Evolutionary conservation across 305 asterid species (phyloP), one percentile per base, ranked within the genome.

Genomic region (Solanum hybrid): DNA sequence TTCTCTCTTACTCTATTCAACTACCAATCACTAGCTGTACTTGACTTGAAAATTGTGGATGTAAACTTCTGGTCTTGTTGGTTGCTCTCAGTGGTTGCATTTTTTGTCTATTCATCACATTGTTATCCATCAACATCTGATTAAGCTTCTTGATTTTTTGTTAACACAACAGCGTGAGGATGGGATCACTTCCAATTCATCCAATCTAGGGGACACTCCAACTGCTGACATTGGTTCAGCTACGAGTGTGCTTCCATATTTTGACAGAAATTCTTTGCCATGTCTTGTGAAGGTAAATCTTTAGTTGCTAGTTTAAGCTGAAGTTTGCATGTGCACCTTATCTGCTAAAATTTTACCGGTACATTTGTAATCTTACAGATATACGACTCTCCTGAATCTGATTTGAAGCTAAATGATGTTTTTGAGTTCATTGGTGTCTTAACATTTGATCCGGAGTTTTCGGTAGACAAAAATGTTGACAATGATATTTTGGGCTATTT

Each of bases 401-500:
- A 94, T 61, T 78, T 97, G 94, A 96, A 95, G 95, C 93, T 97
- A 82, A 97, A 96, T 93, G 99, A 95, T 89, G 95, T 97, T 92
- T 95, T 95, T 90, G 99, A 97, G 95, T 97, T 97, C 90, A 93
- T 97, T 86, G 98, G 99, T 72, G 89, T 97, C 94, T 93, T 95
- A 91, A 95, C 96, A 87, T 95, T 90, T 81, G 98, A 96, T 88
- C 87, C 94, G 8, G 99, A 95, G 36, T 91, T 93, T 85, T 68
- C 92, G 32, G 79, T 57, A 13, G 95, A 89, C 73, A 90, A 89
- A 88, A 93, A 91, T 91, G 96, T 90, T 41, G 87, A 91, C 79
- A 93, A 92, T 90, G 97, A 93, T 88, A 79, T 92, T 13, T 79
- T 89, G 36, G 92, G 93, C 85, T 73, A 87, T 83, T 92, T 95